phyloP scores from a whole-genome alignment of 441 rosid species.

The Eutrema salsugineum region DNA sequence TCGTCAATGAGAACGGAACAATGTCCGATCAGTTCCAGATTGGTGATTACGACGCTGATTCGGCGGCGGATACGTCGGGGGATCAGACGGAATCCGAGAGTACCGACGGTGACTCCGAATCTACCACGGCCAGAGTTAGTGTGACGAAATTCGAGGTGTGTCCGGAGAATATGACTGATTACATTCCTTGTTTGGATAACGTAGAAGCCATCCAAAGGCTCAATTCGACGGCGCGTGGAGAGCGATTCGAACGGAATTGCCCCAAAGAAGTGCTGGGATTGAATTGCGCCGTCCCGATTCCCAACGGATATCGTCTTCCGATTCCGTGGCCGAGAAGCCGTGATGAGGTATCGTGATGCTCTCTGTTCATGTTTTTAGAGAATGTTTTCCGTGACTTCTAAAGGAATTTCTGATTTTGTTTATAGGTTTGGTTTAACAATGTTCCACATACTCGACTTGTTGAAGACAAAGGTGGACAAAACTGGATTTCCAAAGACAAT shows the following conservation, averaged over 20 bases:
- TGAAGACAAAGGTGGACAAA: constrained; percentile 97
- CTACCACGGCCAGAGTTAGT: constrained; percentile 22
- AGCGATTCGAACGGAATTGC: constrained; percentile 83
- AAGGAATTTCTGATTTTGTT: constrained; percentile 9
- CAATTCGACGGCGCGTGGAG: constrained; percentile 73
- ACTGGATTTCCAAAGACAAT: constrained; percentile 75
- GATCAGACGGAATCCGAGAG: constrained; percentile 39
- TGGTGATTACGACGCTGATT: constrained; percentile 71
- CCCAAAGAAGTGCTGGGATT: constrained; percentile 55
- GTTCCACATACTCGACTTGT: constrained; percentile 88
- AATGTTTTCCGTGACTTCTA: not conserved
- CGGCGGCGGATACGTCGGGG: constrained; percentile 46
- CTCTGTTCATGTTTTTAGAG: not conserved
- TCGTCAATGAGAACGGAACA: constrained; percentile 74
- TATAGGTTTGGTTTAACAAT: constrained; percentile 83
- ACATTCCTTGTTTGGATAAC: constrained; percentile 92
- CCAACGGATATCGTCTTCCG: constrained; percentile 63
- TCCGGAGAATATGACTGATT: constrained; percentile 59
- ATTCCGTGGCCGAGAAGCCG: constrained; percentile 97
- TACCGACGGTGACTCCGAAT: constrained; percentile 13
- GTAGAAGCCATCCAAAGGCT: constrained; percentile 58
- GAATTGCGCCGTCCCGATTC: constrained; percentile 84
- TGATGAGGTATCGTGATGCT: constrained; percentile 58
- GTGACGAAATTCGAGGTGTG: constrained; percentile 49
- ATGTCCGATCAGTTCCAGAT: constrained; percentile 82